phyloP scores from a whole-genome alignment of 2,329 filamentous ascomycete genomes.

The Stemphylium lycopersici region DNA sequence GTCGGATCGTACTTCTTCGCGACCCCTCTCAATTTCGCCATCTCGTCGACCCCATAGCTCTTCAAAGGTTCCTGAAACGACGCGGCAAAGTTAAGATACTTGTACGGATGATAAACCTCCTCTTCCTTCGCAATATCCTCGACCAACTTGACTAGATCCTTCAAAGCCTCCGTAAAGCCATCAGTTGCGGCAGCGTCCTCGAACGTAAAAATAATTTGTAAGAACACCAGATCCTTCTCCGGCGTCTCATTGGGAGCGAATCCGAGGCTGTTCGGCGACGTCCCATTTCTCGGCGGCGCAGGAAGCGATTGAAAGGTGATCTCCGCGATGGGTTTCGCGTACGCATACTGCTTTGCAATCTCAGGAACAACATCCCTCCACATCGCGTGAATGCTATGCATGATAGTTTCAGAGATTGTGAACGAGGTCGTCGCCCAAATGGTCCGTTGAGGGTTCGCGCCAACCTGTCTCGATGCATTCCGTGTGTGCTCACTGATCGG shows the following conservation, averaged over 20 bases:
- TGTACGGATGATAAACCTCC: conserved; percentile 19
- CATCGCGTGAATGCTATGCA: conserved; percentile 23
- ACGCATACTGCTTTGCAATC: conserved; percentile 20
- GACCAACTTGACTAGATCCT: conserved; percentile 25
- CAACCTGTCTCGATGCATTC: conserved; percentile 26
- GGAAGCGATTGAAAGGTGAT: conserved; percentile 33
- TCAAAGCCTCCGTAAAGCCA: conserved; percentile 24
- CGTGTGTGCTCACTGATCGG: conserved; percentile 25
- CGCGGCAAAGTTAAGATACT: conserved; percentile 47
- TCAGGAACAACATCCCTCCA: conserved; percentile 26
- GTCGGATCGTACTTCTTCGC: conserved; percentile 31
- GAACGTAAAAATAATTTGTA: conserved; percentile 34
- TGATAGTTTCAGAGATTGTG: conserved; percentile 22
- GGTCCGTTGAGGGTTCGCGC: conserved; percentile 20
- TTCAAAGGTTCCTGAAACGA: conserved; percentile 42
- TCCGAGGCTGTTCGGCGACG: conserved; percentile 27
- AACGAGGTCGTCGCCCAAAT: conserved; percentile 37
- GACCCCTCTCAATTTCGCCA: conserved; percentile 16
- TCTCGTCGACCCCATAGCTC: conserved; percentile 24
- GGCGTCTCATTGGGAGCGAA: conserved; percentile 16
- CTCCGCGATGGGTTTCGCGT: conserved; percentile 20
- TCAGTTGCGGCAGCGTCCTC: conserved; percentile 16
- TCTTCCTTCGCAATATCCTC: conserved; percentile 25
- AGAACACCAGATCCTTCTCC: conserved; percentile 26
- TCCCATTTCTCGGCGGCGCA: conserved; percentile 16